Conservation (phyloP, 2,329 filamentous ascomycete genomes). For the Sporothrix pseudoabietina region DNA sequence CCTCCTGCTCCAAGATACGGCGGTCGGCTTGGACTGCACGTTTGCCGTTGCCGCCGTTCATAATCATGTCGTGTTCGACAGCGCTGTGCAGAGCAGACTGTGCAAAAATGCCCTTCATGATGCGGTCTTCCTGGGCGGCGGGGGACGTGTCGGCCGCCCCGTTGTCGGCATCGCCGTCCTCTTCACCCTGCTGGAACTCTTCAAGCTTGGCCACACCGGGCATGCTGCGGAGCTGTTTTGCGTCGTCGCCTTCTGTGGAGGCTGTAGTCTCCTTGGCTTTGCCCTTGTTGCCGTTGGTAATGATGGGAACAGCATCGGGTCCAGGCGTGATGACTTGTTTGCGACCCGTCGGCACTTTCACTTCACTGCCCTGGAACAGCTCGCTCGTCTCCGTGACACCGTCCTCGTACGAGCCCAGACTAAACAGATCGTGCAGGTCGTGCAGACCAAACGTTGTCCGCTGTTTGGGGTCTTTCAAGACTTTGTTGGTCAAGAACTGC, state of each 20-base stretch:
- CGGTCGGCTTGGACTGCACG: conserved; percentile 72
- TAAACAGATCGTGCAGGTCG: conserved; percentile 91
- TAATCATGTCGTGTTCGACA: conserved; percentile 88
- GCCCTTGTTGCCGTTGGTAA: not conserved
- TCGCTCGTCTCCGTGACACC: conserved; percentile 79
- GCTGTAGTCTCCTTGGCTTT: not conserved
- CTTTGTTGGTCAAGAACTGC: conserved; percentile 95
- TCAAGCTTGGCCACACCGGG: conserved; percentile 66
- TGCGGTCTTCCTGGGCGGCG: conserved; percentile 65
- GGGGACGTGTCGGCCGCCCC: conserved; percentile 42
- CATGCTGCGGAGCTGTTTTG: conserved; percentile 44
- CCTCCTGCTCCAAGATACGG: conserved; percentile 77
- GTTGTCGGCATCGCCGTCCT: conserved; percentile 49
- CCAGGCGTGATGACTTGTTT: conserved; percentile 40
- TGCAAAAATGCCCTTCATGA: conserved; percentile 88
- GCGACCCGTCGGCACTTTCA: conserved; percentile 52
- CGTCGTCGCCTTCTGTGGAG: conserved; percentile 26
- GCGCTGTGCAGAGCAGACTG: conserved; percentile 85
- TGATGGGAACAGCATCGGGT: conserved; percentile 34
- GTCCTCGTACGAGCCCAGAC: conserved; percentile 67
- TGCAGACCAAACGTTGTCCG: conserved; percentile 86
- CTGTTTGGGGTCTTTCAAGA: conserved; percentile 91
- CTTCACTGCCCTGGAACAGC: conserved; percentile 85
- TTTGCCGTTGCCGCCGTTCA: conserved; percentile 68
- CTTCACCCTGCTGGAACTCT: conserved; percentile 52